Base-by-base conservation (phyloP, 768 basidiomycete species). In the Pleurotus eryngii region DNA sequence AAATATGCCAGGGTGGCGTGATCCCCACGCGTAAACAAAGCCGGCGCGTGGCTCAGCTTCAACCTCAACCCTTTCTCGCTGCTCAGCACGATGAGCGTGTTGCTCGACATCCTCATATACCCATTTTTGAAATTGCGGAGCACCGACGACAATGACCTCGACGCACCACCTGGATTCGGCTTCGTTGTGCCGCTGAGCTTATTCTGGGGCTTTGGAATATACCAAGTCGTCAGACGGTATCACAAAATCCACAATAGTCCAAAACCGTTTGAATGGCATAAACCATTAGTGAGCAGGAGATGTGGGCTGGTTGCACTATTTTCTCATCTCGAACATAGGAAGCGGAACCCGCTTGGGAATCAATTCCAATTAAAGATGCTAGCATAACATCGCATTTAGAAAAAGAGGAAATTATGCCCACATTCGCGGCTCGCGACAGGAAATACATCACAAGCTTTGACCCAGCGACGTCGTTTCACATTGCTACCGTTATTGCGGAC, bases 371-470 rank as follows among this genome's bases (percentile, higher is more conserved):
- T 54, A 66, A 67, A 14, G 74, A 85, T 18, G 81, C 92, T 5
- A 74, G 75, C 51, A 76, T 94, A 45, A 76, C 79, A 59, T 86
- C 90, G 3, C 93, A 95, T 68, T 68, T 80, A 40, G 72, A 74
- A 5, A 76, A 83, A 60, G 69, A 74, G 1, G 78, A 79, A 8
- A 74, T 94, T 30, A 72, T 81, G 38, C 84, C 87, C 3, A 66
- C 76, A 1, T 65, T 78, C 45, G 67, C 70, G 11, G 67, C 80
- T 27, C 68, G 74, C 1, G 77, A 76, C 40, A 75, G 82, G 46
- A 78, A 84, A 42, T 93, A 89, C 66, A 89, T 98, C 59, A 98
- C 96, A 2, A 87, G 88, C 67, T 98, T 84, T 64, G 96, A 98
- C 70, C 96, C 96, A 12, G 86, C 94, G 3, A 95, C 91, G 12